phyloP scores from a whole-genome alignment of 1,284 basidiomycete species.

The Coriolopsis trogii region DNA sequence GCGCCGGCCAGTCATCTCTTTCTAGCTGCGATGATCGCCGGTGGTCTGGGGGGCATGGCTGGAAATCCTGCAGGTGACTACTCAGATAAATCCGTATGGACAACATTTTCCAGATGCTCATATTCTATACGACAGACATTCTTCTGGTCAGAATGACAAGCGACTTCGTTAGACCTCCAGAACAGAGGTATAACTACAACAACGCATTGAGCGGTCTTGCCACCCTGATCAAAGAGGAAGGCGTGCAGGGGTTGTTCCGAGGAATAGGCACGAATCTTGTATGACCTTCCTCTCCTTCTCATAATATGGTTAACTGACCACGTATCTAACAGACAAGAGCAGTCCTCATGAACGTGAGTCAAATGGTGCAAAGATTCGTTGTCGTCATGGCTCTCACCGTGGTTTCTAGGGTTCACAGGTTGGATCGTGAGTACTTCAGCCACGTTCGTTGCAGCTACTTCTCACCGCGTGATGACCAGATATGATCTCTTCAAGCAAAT shows the following conservation, averaged over 20 bases:
- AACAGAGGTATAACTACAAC: constrained; percentile 75
- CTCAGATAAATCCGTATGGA: not conserved
- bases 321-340: constrained; percentile 57
- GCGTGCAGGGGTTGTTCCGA: constrained; percentile 67
- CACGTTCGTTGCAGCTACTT: constrained; percentile 4
- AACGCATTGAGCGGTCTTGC: constrained; percentile 76
- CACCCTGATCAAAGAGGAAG: constrained; percentile 71
- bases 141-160: constrained; percentile 89
- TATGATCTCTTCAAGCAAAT: constrained; percentile 87
- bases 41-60: constrained; percentile 77
- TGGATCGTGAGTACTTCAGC: constrained; percentile 66
- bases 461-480: constrained; percentile 40
- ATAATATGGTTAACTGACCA: not conserved
- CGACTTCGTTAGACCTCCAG: constrained; percentile 74
- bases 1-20: constrained; percentile 60
- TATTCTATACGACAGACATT: constrained; percentile 51
- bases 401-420: constrained; percentile 73
- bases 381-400: constrained; percentile 20
- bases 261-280: constrained; percentile 85
- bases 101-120: constrained; percentile 3
- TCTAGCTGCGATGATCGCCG: constrained; percentile 70
- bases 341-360: constrained; percentile 85
- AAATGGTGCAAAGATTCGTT: not conserved
- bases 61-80: constrained; percentile 77
- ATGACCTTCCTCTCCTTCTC: constrained; percentile 21